Base-by-base conservation (phyloP, 768 basidiomycete species). In the Psilocybe sp. region DNA sequence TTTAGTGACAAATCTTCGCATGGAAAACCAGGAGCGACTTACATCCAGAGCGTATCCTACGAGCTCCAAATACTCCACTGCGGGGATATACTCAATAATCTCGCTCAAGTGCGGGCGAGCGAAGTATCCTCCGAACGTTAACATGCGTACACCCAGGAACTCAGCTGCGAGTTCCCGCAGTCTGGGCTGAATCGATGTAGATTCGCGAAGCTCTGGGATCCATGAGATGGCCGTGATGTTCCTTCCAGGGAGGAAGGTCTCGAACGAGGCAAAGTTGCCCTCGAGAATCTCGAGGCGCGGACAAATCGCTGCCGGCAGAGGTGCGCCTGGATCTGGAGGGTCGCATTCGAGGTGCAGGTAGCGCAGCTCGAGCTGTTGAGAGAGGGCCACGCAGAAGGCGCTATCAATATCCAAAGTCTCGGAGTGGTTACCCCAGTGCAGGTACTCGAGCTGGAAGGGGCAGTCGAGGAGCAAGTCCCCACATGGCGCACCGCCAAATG, bases 41-140 rank as follows among this genome's bases (percentile, higher is more conserved):
- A 54, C 56, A 3, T 47, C 49, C 5, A 18, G 16, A 31, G 32
- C 8, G 8, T 54, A 33, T 7, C 54, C 57, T 0, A 58, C 44
- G 3, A 58, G 41, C 13, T 55, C 54, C 1, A 58, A 40, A 10
- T 50, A 42, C 35, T 55, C 54, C 18, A 58, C 13, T 7, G 34
- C 10, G 3, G 16, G 10, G 12, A 58, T 19, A 9, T 51, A 33
- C 8, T 46, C 42, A 1, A 40, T 52, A 4, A 58, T 44, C 7
- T 48, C 15, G 10, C 42, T 45, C n/a, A 58, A 28, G 35, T 44
- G 41, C 1, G 58, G 58, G 0, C 58, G 45, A 8, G 49, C 20
- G 19, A 53, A 59, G 35, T 56, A 59, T 10, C 54, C 58, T 3
- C 58, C 58, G 20, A 53, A 59, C 5, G 54, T 49, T 1, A 59